phyloP scores from a whole-genome alignment of 2,329 filamentous ascomycete genomes.

The Aaosphaeria arxii region DNA sequence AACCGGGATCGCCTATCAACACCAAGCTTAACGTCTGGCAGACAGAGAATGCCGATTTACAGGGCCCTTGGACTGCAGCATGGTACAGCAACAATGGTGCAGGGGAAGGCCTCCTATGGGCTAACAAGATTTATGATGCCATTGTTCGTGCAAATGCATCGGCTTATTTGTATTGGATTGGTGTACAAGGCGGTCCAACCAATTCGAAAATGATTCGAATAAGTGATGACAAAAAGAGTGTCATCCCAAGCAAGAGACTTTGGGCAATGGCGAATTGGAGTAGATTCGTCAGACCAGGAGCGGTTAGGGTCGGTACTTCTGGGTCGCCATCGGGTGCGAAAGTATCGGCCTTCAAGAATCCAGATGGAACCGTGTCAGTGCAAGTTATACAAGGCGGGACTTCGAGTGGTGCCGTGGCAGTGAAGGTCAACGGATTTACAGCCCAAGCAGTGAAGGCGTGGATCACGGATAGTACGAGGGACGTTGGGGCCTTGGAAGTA shows the following conservation, averaged over 20 bases:
- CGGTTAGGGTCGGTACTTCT: slow-evolving; percentile 32
- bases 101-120: slow-evolving; percentile 56
- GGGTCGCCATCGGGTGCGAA: slow-evolving; percentile 27
- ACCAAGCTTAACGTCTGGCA: slow-evolving; percentile 50
- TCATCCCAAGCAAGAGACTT: slow-evolving; percentile 34
- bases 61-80: slow-evolving; percentile 34
- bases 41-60: slow-evolving; percentile 51
- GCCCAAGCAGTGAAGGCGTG: slow-evolving; percentile 29
- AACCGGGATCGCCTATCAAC: slow-evolving; percentile 17
- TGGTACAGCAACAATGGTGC: slow-evolving; percentile 49
- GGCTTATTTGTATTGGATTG: slow-evolving; percentile 57
- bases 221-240: slow-evolving; percentile 28
- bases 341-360: slow-evolving; percentile 32
- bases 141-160: slow-evolving; percentile 48
- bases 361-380: slow-evolving; percentile 31
- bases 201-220: slow-evolving; percentile 36
- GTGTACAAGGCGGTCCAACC: slow-evolving; percentile 39
- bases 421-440: slow-evolving; percentile 26
- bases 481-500: slow-evolving; percentile 13
- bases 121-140: slow-evolving; percentile 51
- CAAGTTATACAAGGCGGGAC: slow-evolving; percentile 36
- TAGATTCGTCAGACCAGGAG: slow-evolving; percentile 38
- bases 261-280: slow-evolving; percentile 44
- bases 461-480: slow-evolving; percentile 36
- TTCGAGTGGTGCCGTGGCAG: slow-evolving; percentile 11